Conservation (phyloP, 306 rosid genomes). For the Acacia melanoxylon region DNA sequence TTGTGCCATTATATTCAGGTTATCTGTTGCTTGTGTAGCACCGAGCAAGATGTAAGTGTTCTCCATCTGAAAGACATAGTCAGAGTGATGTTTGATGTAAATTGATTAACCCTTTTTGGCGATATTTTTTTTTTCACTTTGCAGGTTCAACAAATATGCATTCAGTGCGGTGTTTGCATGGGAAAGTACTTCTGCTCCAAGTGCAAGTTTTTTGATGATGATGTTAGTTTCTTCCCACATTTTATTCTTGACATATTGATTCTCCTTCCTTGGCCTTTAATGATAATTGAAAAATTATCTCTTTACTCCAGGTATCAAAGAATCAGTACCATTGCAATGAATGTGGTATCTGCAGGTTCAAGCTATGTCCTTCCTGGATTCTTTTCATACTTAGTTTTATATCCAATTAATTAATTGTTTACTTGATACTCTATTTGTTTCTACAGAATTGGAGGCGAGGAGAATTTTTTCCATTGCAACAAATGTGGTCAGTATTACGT, state of each 20-base stretch:
- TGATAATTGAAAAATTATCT: background rate
- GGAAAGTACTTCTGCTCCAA: conserved; percentile 74
- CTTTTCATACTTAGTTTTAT: background rate
- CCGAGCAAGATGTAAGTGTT: conserved; percentile 75
- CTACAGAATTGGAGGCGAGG: conserved; percentile 65
- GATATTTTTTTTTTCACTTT: background rate
- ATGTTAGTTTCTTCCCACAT: conserved; percentile 46
- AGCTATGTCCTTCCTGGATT: background rate
- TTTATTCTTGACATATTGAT: background rate
- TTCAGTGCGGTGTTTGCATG: conserved; percentile 77
- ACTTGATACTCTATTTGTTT: background rate
- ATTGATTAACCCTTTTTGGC: background rate
- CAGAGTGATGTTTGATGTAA: background rate
- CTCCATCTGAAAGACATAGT: background rate
- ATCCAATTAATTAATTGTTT: background rate
- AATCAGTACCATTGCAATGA: conserved; percentile 73
- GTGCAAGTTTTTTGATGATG: conserved; percentile 79
- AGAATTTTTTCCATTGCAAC: conserved; percentile 71
- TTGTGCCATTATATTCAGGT: conserved; percentile 49
- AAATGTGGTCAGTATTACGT: conserved; percentile 55
- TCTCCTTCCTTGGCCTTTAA: background rate
- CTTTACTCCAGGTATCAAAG: conserved; percentile 42
- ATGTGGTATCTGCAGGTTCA: conserved; percentile 81
- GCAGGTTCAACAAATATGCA: conserved; percentile 80
- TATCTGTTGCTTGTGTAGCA: conserved; percentile 68